Evolutionary conservation across 441 rosid species (phyloP).

Genomic region (Lagerstroemia fauriei): DNA sequence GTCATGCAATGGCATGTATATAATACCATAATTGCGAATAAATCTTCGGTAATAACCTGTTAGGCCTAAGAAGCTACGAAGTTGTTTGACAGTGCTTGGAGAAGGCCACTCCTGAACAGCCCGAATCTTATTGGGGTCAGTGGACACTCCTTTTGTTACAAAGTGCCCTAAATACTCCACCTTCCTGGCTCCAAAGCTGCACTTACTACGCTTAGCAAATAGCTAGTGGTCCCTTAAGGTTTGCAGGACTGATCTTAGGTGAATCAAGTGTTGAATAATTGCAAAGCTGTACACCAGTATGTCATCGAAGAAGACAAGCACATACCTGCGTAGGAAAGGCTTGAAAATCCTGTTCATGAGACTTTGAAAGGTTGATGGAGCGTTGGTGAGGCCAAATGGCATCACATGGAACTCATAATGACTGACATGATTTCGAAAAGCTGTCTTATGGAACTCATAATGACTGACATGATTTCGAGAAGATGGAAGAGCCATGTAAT

Average conservation of each 20-base stretch:
- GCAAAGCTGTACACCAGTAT: neutral
- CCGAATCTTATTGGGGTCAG: neutral
- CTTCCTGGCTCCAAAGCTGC: too few relatives aligned
- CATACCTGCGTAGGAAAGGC: neutral
- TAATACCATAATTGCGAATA: neutral
- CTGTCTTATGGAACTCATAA: neutral
- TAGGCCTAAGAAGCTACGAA: neutral
- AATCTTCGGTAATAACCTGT: neutral
- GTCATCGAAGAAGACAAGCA: neutral
- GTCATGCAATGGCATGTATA: neutral
- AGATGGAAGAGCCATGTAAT: neutral
- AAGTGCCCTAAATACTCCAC: too few relatives aligned
- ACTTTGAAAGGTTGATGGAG: neutral
- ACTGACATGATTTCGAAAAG: neutral
- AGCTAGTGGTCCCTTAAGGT: neutral
- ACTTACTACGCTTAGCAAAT: too few relatives aligned
- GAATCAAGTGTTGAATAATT: too few relatives aligned
- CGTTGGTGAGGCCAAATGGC: conserved; percentile 14
- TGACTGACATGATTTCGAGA: neutral
- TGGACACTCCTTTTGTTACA: too few relatives aligned
- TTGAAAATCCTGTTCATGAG: conserved; percentile 5
- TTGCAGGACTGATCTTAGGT: too few relatives aligned
- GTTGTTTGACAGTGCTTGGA: neutral
- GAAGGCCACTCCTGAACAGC: neutral
- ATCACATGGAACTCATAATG: neutral